Percentiles rank a stretch among this genome's conserved stretches.
These are phyloP conservation scores for Rehmannia glutinosa DNA, from an alignment of 257 asterid species.

Conservation along the genomic window DNA sequence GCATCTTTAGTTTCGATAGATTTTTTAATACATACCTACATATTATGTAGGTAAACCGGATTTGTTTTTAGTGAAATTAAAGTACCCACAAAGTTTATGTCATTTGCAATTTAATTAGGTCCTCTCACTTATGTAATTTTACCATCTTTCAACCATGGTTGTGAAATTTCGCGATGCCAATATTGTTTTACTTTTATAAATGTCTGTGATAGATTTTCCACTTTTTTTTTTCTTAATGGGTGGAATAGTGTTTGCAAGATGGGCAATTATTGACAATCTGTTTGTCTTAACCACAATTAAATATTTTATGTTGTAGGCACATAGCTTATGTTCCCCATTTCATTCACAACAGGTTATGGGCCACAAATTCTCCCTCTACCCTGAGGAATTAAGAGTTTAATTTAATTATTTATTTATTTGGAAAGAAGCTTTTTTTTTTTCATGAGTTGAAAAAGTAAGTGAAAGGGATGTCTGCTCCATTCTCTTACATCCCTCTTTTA, in stretches of 20 bases:
- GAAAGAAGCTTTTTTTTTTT: neutral
- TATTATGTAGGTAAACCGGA: too few species aligned
- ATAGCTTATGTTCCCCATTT: conserved; percentile 47
- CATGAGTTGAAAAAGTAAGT: conserved; percentile 29
- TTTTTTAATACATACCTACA: too few species aligned
- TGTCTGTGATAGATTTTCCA: too few species aligned
- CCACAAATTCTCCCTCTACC: conserved; percentile 6
- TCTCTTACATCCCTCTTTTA: conserved; percentile 23
- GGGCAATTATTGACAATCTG: conserved; percentile 13
- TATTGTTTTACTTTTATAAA: too few species aligned
- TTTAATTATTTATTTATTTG: too few species aligned
- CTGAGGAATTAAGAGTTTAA: too few species aligned
- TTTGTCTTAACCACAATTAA: conserved; percentile 21
- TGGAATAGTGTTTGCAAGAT: neutral
- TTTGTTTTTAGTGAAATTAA: too few species aligned
- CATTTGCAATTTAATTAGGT: too few species aligned
- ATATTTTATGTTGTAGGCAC: conserved; percentile 23
- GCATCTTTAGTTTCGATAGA: too few species aligned
- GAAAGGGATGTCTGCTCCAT: conserved; percentile 54
- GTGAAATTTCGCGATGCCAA: neutral
- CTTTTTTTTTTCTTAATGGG: neutral
- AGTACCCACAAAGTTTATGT: too few species aligned
- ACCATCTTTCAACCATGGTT: neutral
- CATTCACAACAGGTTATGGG: conserved; percentile 34
- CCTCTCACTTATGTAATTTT: neutral